A percentile compares a stretch with the other conserved stretches of the same genome.
Conservation (phyloP, 2,329 filamentous ascomycete genomes). For the Clonostachys rosea region DNA sequence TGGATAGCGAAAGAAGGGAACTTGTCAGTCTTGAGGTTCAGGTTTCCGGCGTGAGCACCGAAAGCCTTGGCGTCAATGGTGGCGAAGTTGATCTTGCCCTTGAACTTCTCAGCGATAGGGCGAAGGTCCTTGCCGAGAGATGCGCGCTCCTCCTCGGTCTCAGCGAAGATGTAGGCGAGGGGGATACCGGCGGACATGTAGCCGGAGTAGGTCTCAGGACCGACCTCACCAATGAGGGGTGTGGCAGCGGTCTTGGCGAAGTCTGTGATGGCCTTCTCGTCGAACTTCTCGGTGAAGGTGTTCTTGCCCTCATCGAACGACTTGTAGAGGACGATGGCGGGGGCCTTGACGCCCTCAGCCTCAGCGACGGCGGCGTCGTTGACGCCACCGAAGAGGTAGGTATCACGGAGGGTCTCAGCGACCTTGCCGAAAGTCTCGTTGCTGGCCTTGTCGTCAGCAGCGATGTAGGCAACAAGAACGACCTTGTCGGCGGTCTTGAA, state of each 20-base stretch:
- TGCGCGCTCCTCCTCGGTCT: conserved; percentile 84
- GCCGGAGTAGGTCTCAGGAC: conserved; percentile 89
- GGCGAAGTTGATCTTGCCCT: conserved; percentile 94
- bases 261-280: conserved; percentile 70
- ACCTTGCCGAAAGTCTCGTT: conserved; percentile 78
- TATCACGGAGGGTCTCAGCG: conserved; percentile 76
- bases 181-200: conserved; percentile 94
- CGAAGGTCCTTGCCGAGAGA: conserved; percentile 73
- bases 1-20: conserved; percentile 99
- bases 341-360: conserved; percentile 83
- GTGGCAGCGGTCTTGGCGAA: conserved; percentile 85
- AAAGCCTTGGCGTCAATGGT: conserved; percentile 94
- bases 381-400: conserved; percentile 86
- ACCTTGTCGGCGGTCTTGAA: conserved; percentile 99
- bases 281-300: conserved; percentile 74
- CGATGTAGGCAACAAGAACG: conserved; percentile 86
- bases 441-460: conserved; percentile 73
- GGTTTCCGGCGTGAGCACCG: conserved; percentile 90
- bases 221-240: conserved; percentile 91
- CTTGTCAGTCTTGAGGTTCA: conserved; percentile 92
- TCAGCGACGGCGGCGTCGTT: conserved; percentile 81
- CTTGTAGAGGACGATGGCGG: conserved; percentile 93
- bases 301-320: conserved; percentile 95
- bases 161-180: conserved; percentile 95
- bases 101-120: conserved; percentile 84